Percentiles rank a stretch among this genome's conserved stretches.
phyloP scores from a whole-genome alignment of 176 grass and related monocot genomes.

The Themeda triandra region DNA sequence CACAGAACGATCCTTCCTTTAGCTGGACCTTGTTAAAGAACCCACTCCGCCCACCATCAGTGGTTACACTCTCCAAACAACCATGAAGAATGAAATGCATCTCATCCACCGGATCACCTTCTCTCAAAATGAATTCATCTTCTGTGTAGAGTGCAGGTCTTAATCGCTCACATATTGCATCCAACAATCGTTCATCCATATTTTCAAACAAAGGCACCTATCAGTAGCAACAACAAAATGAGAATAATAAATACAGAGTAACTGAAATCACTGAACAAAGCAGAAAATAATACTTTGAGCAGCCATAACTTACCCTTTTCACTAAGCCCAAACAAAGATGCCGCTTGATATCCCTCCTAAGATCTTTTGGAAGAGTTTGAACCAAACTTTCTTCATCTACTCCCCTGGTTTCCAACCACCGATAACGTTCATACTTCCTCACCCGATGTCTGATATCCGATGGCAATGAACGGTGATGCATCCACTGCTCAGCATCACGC shows the following conservation, averaged over 20 bases:
- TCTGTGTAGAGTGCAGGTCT: conserved; percentile 80
- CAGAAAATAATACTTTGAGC: background rate
- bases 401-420: conserved; percentile 90
- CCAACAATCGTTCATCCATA: conserved; percentile 76
- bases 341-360: conserved; percentile 92
- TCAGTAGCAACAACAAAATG: background rate
- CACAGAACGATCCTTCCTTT: conserved; percentile 82
- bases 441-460: conserved; percentile 72
- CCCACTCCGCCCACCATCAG: conserved; percentile 83
- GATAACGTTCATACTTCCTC: conserved; percentile 81
- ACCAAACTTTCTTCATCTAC: conserved; percentile 97
- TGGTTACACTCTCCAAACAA: conserved; percentile 77
- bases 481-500: conserved; percentile 91
- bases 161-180: conserved; percentile 85
- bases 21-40: conserved; percentile 84
- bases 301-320: conserved; percentile 51
- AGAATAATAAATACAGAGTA: background rate
- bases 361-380: conserved; percentile 91
- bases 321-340: conserved; percentile 94
- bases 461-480: conserved; percentile 86
- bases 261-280: background rate
- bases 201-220: conserved; percentile 95
- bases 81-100: conserved; percentile 94
- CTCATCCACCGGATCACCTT: conserved; percentile 97
- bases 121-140: conserved; percentile 71